These are phyloP conservation scores for Escallonia rubra DNA, from an alignment of 129 eudicot genomes.

Conservation along the genomic window DNA sequence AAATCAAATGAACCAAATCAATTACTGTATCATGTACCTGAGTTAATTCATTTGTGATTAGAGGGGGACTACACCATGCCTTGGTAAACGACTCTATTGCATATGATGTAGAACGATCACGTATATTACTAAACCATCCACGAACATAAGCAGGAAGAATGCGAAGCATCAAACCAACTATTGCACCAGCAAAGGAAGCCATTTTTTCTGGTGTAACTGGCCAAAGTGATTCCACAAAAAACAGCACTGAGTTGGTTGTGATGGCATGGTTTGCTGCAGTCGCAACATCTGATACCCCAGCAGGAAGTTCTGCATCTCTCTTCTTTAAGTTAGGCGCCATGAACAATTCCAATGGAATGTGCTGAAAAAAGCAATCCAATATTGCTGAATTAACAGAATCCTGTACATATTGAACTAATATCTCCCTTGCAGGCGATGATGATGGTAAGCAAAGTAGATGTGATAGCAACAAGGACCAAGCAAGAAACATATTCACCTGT, in stretches of 20 bases:
- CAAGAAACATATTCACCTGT: slow-evolving; percentile 78
- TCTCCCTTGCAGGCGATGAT: slow-evolving; percentile 62
- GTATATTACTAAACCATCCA: slow-evolving; percentile 84
- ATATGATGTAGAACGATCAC: slow-evolving; percentile 67
- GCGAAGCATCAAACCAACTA: slow-evolving; percentile 83
- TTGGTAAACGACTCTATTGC: slow-evolving; percentile 81
- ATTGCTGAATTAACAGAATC: slow-evolving; percentile 51
- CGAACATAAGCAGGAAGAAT: slow-evolving; percentile 94
- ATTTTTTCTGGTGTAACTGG: slow-evolving; percentile 55
- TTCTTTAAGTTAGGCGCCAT: slow-evolving; percentile 37
- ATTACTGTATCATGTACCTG: slow-evolving; percentile 49
- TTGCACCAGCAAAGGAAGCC: slow-evolving; percentile 82
- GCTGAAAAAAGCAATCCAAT: slow-evolving; percentile 81
- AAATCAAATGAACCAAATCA: neutral
- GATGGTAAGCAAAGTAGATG: slow-evolving; percentile 58
- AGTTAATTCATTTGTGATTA: slow-evolving; percentile 74
- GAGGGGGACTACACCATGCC: slow-evolving; percentile 85
- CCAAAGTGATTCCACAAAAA: slow-evolving; percentile 70
- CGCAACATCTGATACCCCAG: slow-evolving; percentile 43
- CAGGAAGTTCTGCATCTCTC: slow-evolving; percentile 49
- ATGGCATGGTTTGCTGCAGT: slow-evolving; percentile 72
- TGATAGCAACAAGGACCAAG: slow-evolving; percentile 82
- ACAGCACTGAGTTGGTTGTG: slow-evolving; percentile 46
- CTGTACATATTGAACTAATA: slow-evolving; percentile 65
- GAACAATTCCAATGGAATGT: slow-evolving; percentile 70